Conservation (phyloP, 192 early-diverging fungal species). For the Obelidium mucronatum region DNA sequence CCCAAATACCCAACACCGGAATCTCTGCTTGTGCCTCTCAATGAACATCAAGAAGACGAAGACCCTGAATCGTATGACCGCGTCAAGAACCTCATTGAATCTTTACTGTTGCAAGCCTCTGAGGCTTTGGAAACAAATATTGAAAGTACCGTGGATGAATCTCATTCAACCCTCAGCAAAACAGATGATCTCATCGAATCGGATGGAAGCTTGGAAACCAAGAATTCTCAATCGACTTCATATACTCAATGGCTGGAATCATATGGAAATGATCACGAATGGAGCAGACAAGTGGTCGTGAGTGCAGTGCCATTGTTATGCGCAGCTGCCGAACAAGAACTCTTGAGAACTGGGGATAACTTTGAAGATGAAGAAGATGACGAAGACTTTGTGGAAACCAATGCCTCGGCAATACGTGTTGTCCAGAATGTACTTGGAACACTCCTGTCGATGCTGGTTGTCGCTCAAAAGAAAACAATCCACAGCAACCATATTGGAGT, state of each 20-base stretch:
- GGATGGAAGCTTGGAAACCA: background rate
- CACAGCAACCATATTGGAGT: background rate
- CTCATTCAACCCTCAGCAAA: background rate
- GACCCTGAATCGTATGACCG: background rate
- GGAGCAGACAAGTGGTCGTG: background rate
- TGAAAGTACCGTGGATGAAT: background rate
- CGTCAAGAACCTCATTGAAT: conserved; percentile 4
- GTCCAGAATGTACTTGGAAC: background rate
- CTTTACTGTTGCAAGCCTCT: background rate
- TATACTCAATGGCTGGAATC: no score
- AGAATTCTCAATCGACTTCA: background rate
- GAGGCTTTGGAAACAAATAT: background rate
- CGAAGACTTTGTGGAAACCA: background rate
- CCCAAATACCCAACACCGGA: background rate
- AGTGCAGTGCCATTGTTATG: background rate
- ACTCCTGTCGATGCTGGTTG: background rate
- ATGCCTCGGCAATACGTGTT: background rate
- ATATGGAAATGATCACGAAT: no score
- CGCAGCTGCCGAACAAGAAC: background rate
- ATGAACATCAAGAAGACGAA: background rate
- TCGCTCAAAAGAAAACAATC: no score
- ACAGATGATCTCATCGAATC: background rate
- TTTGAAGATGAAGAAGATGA: background rate
- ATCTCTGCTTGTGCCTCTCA: background rate
- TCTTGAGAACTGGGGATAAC: background rate